phyloP scores from a whole-genome alignment of 1,139 yeast genomes.

The Saccharomyces pastorianus region DNA sequence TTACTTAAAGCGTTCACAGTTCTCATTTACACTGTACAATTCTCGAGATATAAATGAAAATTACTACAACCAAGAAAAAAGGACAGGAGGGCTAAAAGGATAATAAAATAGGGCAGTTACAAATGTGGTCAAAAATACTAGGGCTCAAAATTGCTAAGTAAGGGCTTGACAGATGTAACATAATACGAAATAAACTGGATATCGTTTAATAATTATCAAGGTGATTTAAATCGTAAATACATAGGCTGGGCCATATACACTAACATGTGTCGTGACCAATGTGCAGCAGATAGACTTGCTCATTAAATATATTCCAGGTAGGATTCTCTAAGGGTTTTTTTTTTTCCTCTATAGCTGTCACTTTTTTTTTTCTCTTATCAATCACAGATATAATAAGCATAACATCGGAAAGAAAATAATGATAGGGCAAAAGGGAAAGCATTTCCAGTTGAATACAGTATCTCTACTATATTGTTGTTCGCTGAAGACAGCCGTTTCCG shows the following conservation, averaged over 20 bases:
- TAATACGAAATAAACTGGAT: not conserved
- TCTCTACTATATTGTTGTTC: too few relatives aligned
- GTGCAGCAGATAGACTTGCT: not conserved
- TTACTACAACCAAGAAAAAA: not conserved
- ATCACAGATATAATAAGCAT: not conserved
- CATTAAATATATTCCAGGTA: not conserved
- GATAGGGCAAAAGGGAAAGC: not conserved
- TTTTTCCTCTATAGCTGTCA: not conserved
- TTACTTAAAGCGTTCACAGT: not conserved
- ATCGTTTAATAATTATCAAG: not conserved
- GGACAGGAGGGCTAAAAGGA: not conserved
- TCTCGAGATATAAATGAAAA: not conserved
- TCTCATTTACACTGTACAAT: not conserved
- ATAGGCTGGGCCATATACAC: not conserved
- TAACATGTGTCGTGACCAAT: not conserved
- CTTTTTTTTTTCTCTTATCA: not conserved
- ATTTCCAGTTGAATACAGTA: not conserved
- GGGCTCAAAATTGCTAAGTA: not conserved
- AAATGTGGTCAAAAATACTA: too few relatives aligned
- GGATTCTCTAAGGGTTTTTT: too few relatives aligned
- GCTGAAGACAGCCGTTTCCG: not conserved
- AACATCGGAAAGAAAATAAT: not conserved
- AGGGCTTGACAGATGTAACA: not conserved
- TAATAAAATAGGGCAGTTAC: not conserved
- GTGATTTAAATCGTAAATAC: not conserved